Evolutionary conservation across 2,329 filamentous ascomycete species (phyloP).

Genomic region (Ceratocystis smalleyi): DNA sequence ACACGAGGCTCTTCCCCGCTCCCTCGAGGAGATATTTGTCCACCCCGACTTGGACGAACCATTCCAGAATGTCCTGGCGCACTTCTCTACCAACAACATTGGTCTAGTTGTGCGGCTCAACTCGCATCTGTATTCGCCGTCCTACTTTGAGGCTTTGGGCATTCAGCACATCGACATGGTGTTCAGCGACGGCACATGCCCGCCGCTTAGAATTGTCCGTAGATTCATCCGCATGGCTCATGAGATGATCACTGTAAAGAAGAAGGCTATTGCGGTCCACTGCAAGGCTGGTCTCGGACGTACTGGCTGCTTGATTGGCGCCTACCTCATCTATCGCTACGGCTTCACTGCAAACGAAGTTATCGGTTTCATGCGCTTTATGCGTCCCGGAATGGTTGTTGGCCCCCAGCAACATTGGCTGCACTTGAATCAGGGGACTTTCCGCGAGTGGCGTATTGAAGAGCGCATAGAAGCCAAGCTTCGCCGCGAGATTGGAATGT

Average conservation of each 20-base stretch:
- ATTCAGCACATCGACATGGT: conserved; percentile 99
- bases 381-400: conserved; percentile 97
- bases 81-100: conserved; percentile 78
- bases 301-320: conserved; percentile 90
- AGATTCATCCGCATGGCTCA: conserved; percentile 93
- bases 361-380: conserved; percentile 97
- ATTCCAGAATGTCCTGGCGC: conserved; percentile 89
- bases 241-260: conserved; percentile 79
- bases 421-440: conserved; percentile 87
- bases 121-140: conserved; percentile 86
- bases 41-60: conserved; percentile 60
- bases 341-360: conserved; percentile 95
- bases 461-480: conserved; percentile 61
- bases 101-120: conserved; percentile 90
- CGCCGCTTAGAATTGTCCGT: conserved; percentile 70
- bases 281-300: conserved; percentile 95
- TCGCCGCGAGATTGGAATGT: conserved; percentile 40
- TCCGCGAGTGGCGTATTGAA: conserved; percentile 98
- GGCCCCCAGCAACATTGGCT: conserved; percentile 98
- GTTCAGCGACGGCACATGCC: conserved; percentile 95
- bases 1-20: conserved; percentile 60
- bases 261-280: conserved; percentile 90
- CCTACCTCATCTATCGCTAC: conserved; percentile 92
- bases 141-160: conserved; percentile 90
- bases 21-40: conserved; percentile 53